Percentiles rank a stretch among this genome's conserved stretches.
These are phyloP conservation scores for Fraxinus dipetala DNA, from an alignment of 305 asterid species.

Conservation along the genomic window DNA sequence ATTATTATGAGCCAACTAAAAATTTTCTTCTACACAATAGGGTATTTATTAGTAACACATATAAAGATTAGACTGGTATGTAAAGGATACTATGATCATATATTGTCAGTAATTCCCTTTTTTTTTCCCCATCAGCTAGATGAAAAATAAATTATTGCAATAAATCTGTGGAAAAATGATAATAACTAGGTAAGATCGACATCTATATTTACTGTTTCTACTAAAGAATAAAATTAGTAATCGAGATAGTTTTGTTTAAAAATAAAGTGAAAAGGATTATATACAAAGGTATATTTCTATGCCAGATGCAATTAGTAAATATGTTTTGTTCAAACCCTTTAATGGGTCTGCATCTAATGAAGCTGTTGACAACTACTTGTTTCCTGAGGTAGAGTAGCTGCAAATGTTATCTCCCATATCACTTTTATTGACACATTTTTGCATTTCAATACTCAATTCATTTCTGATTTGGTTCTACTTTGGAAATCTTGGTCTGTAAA, in stretches of 20 bases:
- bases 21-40: neutral
- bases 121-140: neutral
- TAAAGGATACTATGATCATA: neutral
- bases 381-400: conserved; percentile 1
- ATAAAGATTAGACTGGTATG: neutral
- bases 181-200: neutral
- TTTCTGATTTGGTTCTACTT: neutral
- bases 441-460: neutral
- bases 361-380: neutral
- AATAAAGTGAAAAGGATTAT: neutral
- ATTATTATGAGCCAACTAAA: neutral
- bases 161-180: neutral
- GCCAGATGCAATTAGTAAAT: neutral
- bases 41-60: neutral
- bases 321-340: neutral
- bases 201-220: neutral
- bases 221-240: neutral
- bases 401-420: neutral
- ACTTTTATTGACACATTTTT: neutral
- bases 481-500: neutral
- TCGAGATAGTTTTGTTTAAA: neutral
- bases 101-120: neutral
- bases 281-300: neutral
- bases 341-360: neutral
- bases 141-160: neutral